Base-by-base conservation (phyloP, 257 asterid genomes). In the Salvia miltiorrhiza region DNA sequence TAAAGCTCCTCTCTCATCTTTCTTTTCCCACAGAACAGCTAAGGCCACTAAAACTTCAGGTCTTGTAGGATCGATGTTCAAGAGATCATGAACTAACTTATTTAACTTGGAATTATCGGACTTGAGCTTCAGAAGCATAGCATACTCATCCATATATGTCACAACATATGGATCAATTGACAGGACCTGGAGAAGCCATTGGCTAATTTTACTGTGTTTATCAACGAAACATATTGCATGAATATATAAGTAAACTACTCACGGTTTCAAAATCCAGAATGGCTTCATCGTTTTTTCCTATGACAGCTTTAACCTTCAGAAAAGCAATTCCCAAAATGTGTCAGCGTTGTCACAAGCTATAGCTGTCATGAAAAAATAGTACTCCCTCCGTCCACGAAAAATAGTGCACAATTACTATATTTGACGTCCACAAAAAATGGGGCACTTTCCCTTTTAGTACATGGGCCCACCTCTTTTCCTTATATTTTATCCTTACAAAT, bases 131-230 rank as follows among this genome's bases (percentile, higher is more conserved):
- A 94, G 89, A 74, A 94, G 96, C 95, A 94, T 85, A n/a, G 99
- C 96, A 80, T 94, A 94, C 89, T 94, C 99, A 76, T 94, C 99
- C 99, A 94, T 94, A 56, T 91, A 87, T 23, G 99, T 89, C 63
- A 89, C 61, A 57, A 84, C 81, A 65, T 80, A 86, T 57, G 99
- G 96, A 87, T 90, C 96, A 66, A 89, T 82, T 24, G 86, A 87
- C 63, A 95, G 86, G 69, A 86, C 99, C 99, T 93, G 91, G 19
- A 77, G 68, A 75, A 73, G 65, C 68, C 67, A 75, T 62, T 71
- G 75, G 40, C 33, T 73, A 65, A 37, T 41, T 48, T 54, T 43
- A 74, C 35, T 16, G 49, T 33, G 28, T 32, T 10, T 41, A 59
- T 58, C 56, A 63, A 23, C 7, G 63, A 73, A 21, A 69, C 13